Base-by-base conservation (phyloP, 257 asterid species). In the Thymus mandschuricus region DNA sequence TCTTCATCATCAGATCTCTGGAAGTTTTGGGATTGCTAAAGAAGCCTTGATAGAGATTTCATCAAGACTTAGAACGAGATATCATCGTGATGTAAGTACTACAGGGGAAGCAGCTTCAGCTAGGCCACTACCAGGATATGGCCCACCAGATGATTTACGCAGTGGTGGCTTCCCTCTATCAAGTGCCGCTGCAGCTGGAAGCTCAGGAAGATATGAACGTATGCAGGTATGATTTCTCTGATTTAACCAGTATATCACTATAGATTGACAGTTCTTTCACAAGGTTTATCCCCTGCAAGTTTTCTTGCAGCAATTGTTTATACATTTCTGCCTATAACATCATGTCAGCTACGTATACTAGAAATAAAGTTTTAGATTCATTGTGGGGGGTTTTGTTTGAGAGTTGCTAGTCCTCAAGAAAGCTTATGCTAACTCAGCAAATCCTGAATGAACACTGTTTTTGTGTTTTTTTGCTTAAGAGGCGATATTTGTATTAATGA, bases 31-130 rank as follows among this genome's bases (percentile, higher is more conserved):
- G 57, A 84, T 87, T 28, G 92, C 87, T 71, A 85, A 85, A 82
- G 97, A 89, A 73, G 97, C 95, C 72, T 83, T 91, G 81, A 73
- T 81, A 40, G 97, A 92, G 89, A 81, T 92, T 55, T 82, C 89
- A 54, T 83, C 90, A 71, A 87, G 97, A 75, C 93, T 92, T 55
- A 78, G 92, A 81, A 74, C 84, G 43, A 83, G 96, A 81, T 86
- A 75, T 69, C 89, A 89, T 59, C 88, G 82, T 66, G 96, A 84
- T 75, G 85, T 76, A 74, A 81, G 70, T 83, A 60, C 82, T 72
- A 81, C 66, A 73, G 86, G 68, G 43, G 92, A 86, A 73, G 80
- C 86, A 61, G 80, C 78, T 81, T 78, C 81, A 56, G 65, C 74
- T 60, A 77, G 89, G 83, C 76, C 76, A 13, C 66, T 81, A 50